Conservation (phyloP, 108 stramenopile species). For the Bacterosira constricta region DNA sequence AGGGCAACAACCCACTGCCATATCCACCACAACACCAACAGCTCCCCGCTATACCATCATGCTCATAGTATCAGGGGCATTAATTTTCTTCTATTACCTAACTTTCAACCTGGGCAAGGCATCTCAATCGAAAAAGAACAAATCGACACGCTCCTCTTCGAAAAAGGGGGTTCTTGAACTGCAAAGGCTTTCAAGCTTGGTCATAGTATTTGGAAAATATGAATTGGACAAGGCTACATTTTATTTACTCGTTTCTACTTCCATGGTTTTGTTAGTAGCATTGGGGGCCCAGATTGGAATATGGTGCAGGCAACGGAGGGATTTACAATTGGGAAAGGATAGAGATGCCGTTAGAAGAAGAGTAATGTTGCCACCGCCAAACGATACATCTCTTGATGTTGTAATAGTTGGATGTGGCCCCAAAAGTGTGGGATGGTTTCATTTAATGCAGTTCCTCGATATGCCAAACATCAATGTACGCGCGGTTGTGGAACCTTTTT, state of each 20-base stretch:
- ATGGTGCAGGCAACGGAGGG: slow-evolving; percentile 7
- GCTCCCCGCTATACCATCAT: background rate
- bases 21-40: background rate
- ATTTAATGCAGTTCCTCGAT: slow-evolving; percentile 78
- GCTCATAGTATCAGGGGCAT: background rate
- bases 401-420: slow-evolving; percentile 75
- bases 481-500: slow-evolving; percentile 77
- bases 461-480: slow-evolving; percentile 40
- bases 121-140: slow-evolving; percentile 3
- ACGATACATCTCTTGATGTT: slow-evolving; percentile 41
- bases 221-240: slow-evolving; percentile 29
- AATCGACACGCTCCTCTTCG: background rate
- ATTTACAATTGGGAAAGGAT: background rate
- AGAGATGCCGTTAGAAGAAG: background rate
- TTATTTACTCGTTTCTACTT: slow-evolving; percentile 19
- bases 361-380: background rate
- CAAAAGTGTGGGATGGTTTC: slow-evolving; percentile 81
- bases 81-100: slow-evolving; percentile 5
- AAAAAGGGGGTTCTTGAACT: background rate
- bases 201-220: slow-evolving; percentile 13
- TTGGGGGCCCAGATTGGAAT: slow-evolving; percentile 27
- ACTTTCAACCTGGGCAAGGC: slow-evolving; percentile 17
- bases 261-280: slow-evolving; percentile 25
- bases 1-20: background rate
- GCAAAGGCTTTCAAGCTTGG: slow-evolving; percentile 2